These are phyloP conservation scores for Graphilbum ipis-grandicollis DNA, from an alignment of 2,329 filamentous ascomycete genomes.

Conservation along the genomic window DNA sequence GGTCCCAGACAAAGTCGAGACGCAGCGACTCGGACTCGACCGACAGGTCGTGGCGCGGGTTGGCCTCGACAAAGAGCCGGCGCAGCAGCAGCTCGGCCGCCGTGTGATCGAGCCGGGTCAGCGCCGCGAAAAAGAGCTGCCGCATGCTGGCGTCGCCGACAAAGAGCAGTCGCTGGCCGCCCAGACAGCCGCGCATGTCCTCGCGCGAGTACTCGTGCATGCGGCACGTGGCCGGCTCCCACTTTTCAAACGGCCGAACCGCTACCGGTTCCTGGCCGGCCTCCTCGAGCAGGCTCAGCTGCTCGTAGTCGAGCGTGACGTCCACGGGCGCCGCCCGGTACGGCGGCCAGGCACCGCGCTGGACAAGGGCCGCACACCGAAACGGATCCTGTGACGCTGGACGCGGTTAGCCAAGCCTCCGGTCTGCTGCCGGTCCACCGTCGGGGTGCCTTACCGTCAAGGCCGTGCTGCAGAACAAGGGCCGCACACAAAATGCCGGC, in stretches of 20 bases:
- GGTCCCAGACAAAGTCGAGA: conserved; percentile 45
- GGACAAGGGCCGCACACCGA: conserved; percentile 33
- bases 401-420: not conserved
- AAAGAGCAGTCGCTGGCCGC: conserved; percentile 34
- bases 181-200: conserved; percentile 36
- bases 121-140: conserved; percentile 41
- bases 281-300: conserved; percentile 1
- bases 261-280: conserved; percentile 9
- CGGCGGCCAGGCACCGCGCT: conserved; percentile 31
- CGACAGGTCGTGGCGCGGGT: conserved; percentile 26
- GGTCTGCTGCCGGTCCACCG: too few species aligned
- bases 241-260: conserved; percentile 22
- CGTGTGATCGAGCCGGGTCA: conserved; percentile 26
- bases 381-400: conserved; percentile 24
- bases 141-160: conserved; percentile 42
- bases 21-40: conserved; percentile 25
- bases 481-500: not conserved
- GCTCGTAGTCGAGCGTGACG: conserved; percentile 1
- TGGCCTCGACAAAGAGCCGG: conserved; percentile 15
- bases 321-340: conserved; percentile 8
- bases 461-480: not conserved
- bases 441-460: not conserved
- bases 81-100: conserved; percentile 18
- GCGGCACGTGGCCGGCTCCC: conserved; percentile 43
- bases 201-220: conserved; percentile 33